A percentile compares a stretch with the other conserved stretches of the same genome.
Conservation (phyloP, 164 flowering plant species). For the Cinnamomum chago region DNA sequence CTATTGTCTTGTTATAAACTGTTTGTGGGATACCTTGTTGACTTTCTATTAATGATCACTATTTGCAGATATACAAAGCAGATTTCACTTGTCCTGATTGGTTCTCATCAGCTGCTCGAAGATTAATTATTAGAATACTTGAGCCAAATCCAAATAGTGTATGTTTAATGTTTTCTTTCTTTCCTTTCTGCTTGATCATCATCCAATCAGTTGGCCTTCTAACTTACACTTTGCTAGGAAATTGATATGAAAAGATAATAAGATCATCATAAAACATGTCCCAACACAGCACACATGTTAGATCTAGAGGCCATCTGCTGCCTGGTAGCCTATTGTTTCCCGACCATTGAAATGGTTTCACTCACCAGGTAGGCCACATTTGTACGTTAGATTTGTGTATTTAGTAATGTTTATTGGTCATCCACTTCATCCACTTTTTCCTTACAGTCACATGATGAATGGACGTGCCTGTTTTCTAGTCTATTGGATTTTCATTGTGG, state of each 20-base stretch:
- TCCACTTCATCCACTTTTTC: no score
- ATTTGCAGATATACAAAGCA: slow-evolving; percentile 15
- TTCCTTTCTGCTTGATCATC: not conserved
- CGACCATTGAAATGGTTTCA: not conserved
- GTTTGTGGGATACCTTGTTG: not conserved
- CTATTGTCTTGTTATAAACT: not conserved
- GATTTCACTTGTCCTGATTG: slow-evolving; percentile 18
- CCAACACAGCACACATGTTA: no score
- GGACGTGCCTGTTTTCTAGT: not conserved
- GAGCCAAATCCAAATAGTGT: slow-evolving; percentile 18
- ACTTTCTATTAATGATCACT: not conserved
- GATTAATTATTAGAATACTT: slow-evolving; percentile 9
- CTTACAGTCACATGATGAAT: not conserved
- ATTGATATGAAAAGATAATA: no score
- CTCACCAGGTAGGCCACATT: not conserved
- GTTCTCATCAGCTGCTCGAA: slow-evolving; percentile 14
- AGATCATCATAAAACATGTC: no score
- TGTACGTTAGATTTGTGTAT: not conserved
- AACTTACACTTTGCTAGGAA: no score
- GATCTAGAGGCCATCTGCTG: no score
- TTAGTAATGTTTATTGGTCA: not conserved
- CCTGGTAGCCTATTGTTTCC: no score
- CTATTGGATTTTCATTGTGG: not conserved
- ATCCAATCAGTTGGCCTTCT: not conserved
- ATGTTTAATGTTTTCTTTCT: not conserved